These are phyloP conservation scores for Linum usitatissimum DNA, from an alignment of 345 rosid species.

Conservation along the genomic window DNA sequence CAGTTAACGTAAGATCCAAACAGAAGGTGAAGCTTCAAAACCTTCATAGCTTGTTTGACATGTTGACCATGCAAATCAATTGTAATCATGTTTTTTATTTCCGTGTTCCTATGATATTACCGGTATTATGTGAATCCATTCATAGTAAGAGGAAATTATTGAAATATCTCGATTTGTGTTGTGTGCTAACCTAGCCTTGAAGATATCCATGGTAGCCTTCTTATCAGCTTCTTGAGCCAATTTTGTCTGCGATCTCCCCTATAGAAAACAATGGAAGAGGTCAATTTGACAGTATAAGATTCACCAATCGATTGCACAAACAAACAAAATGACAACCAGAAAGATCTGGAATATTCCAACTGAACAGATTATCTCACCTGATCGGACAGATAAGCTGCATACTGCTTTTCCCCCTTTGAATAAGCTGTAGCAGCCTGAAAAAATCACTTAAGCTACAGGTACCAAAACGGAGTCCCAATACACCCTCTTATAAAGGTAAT, in stretches of 20 bases:
- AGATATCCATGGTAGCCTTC: slow-evolving; percentile 78
- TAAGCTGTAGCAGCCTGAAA: slow-evolving; percentile 72
- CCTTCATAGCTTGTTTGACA: slow-evolving; percentile 73
- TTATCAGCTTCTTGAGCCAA: slow-evolving; percentile 69
- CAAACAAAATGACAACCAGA: neutral
- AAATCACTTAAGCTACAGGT: slow-evolving; percentile 2
- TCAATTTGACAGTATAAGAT: slow-evolving; percentile 8
- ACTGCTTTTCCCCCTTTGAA: slow-evolving; percentile 51
- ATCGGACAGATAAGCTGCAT: slow-evolving; percentile 74
- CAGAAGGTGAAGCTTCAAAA: slow-evolving; percentile 65
- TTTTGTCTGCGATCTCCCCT: slow-evolving; percentile 52
- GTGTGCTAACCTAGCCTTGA: slow-evolving; percentile 59
- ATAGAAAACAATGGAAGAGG: slow-evolving; percentile 13
- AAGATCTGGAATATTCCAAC: neutral
- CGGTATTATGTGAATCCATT: slow-evolving; percentile 15
- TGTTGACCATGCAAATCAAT: slow-evolving; percentile 97
- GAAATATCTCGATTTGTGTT: neutral
- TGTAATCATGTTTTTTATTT: slow-evolving; percentile 63
- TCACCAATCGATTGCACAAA: slow-evolving; percentile 1
- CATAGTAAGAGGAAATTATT: slow-evolving; percentile 1
- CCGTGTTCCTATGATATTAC: slow-evolving; percentile 57
- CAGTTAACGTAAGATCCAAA: slow-evolving; percentile 56
- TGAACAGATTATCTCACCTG: slow-evolving; percentile 37
- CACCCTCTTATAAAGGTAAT: neutral
- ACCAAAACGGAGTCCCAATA: neutral